Evolutionary conservation across 169 alveolate species (phyloP), one percentile per base, ranked within the genome.

Genomic region (Cryptosporidium viatorum): DNA sequence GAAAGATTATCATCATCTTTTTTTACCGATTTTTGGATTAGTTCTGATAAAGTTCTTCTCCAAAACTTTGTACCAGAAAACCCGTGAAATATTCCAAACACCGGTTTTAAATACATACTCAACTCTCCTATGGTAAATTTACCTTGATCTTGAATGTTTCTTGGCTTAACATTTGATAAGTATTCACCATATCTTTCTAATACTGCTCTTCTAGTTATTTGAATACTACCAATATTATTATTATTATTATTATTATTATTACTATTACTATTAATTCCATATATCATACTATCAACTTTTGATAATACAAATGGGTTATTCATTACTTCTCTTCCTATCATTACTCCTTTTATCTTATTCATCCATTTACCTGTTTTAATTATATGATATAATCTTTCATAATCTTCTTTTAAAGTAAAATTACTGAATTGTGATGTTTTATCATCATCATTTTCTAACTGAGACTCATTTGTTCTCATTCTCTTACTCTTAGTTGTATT

Each of bases 251-350:
- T 37, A 37, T 37, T 14, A 45, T 10, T 55, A 45, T 3, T 68
- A 2, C 74, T 58, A 21, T 91, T 86, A 29, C 23, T 67, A 2
- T 73, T 85, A 33, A 85, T 73, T 9, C 94, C 94, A 85, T 94
- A 94, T 3, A 94, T 84, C 65, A 84, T 86, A 29, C 74, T 84
- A 86, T 94, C 97, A 12, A 93, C 95, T 35, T 93, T 85, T 23
- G 94, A 87, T 58, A 94, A 55, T 37, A 86, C 84, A 73, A 94
- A 93, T 58, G 95, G 96, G 92, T 94, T 94, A 50, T 94, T 96
- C 94, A 93, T 92, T 60, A 95, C 94, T 71, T 93, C 85, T 52
- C 97, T 91, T 18, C 97, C 97, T n/a, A 94, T 87, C 97, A 94
- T 94, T 26, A 94, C 95, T 33, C 97, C 97, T 26, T 65, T 41